phyloP scores from a whole-genome alignment of 306 rosid species.

The Leucaena leucocephala region DNA sequence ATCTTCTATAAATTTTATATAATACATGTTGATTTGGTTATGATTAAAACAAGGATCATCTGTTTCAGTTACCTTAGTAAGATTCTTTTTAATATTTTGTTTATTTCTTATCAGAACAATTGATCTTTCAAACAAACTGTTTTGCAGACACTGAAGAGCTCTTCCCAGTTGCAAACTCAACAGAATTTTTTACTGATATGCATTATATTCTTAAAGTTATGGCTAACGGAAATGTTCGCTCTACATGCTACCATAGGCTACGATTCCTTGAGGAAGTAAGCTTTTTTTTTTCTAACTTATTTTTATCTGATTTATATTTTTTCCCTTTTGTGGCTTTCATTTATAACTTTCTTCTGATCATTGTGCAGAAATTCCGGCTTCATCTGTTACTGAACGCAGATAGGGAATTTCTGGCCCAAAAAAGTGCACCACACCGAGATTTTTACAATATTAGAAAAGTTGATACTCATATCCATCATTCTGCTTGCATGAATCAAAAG shows the following conservation, averaged over 20 bases:
- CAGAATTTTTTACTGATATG: constrained; percentile 79
- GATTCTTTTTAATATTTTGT: background rate
- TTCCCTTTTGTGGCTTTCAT: constrained; percentile 13
- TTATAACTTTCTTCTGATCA: constrained; percentile 45
- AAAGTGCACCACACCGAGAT: constrained; percentile 87
- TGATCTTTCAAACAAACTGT: constrained; percentile 31
- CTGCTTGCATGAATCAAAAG: constrained; percentile 97
- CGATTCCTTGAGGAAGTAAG: constrained; percentile 86
- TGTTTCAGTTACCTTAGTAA: constrained; percentile 10
- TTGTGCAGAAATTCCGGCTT: constrained; percentile 82
- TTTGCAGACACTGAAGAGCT: constrained; percentile 65
- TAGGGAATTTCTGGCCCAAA: constrained; percentile 73
- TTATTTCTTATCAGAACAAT: constrained; percentile 26
- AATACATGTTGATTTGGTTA: background rate
- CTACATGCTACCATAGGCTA: constrained; percentile 80
- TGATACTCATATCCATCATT: constrained; percentile 91
- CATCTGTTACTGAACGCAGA: constrained; percentile 76
- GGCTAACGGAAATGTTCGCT: constrained; percentile 77
- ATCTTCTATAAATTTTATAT: background rate
- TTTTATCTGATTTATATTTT: constrained; percentile 24
- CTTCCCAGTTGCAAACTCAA: constrained; percentile 78
- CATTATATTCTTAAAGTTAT: constrained; percentile 73
- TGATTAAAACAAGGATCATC: background rate
- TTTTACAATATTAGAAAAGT: constrained; percentile 89
- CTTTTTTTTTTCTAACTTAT: constrained; percentile 20